Conservation (phyloP, 208 protist genomes). For the Angomonas desouzai region DNA sequence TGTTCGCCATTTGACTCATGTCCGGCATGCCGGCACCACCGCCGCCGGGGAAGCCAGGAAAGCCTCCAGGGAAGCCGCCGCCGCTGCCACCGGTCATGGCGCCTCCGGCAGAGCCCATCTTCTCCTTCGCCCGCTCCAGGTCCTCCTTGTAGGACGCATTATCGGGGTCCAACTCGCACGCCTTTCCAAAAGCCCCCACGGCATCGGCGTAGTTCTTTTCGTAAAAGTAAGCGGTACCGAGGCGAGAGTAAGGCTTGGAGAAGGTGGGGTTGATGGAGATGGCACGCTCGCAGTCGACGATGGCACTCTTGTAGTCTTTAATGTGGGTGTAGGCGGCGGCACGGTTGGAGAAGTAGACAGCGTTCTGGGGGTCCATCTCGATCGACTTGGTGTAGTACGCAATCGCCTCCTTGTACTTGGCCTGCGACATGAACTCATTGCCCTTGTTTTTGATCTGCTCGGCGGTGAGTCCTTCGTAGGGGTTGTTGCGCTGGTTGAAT, state of each 20-base stretch:
- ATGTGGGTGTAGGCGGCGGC: conserved; percentile 90
- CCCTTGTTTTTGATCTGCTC: conserved; percentile 93
- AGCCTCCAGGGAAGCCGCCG: conserved; percentile 31
- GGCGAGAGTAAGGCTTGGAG: conserved; percentile 88
- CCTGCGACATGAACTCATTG: conserved; percentile 87
- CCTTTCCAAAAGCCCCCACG: conserved; percentile 87
- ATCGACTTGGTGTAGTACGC: conserved; percentile 92
- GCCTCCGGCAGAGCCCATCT: conserved; percentile 32
- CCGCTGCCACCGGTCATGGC: conserved; percentile 20
- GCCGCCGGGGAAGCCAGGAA: conserved; percentile 33
- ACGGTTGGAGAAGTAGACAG: conserved; percentile 90
- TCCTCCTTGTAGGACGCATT: conserved; percentile 92
- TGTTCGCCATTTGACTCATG: conserved; percentile 66
- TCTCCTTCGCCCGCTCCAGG: conserved; percentile 85
- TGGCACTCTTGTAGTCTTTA: conserved; percentile 84
- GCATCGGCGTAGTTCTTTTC: conserved; percentile 80
- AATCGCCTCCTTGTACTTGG: conserved; percentile 92
- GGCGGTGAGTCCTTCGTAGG: conserved; percentile 84
- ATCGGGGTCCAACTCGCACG: conserved; percentile 87
- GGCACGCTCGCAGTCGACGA: conserved; percentile 88
- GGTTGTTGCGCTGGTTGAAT: conserved; percentile 89
- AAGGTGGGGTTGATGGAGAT: conserved; percentile 84
- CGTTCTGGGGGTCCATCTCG: conserved; percentile 84
- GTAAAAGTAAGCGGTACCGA: conserved; percentile 89
- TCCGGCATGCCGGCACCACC: conserved; percentile 60